Evolutionary conservation across 352 stramenopile genomes (phyloP).

Genomic region (Globisporangium viniferum): DNA sequence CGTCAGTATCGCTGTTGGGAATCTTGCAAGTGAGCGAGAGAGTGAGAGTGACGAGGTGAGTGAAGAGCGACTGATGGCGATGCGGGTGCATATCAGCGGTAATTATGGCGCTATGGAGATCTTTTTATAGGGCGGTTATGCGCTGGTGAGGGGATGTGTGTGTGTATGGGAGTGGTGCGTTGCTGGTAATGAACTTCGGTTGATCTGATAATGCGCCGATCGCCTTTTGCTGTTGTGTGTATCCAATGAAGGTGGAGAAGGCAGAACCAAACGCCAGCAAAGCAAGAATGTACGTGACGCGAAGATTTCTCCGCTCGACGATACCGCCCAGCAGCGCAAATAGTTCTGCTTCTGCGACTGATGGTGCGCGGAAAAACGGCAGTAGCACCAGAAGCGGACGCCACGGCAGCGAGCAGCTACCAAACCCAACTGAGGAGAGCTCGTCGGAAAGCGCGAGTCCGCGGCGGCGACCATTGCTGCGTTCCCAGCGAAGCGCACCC

Average conservation of each 20-base stretch:
- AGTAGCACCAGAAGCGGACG: neutral
- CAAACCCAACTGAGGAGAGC: neutral
- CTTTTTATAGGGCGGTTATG: conserved; percentile 22
- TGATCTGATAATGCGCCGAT: neutral
- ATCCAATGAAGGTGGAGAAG: neutral
- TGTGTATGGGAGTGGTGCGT: neutral
- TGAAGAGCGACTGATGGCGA: neutral
- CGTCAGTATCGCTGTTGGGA: neutral
- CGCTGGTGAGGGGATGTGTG: neutral
- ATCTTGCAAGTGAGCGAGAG: neutral
- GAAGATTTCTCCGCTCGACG: conserved; percentile 57
- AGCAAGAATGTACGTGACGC: conserved; percentile 56
- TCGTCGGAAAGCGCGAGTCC: conserved; percentile 3
- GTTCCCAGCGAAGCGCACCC: neutral
- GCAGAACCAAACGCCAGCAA: neutral
- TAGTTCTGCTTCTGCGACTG: neutral
- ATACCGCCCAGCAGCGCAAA: conserved; percentile 17
- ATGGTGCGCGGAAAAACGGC: neutral
- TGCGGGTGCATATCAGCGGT: neutral
- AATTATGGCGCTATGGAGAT: neutral
- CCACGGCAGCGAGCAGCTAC: neutral
- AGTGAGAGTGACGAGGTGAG: neutral
- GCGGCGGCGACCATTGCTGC: conserved; percentile 2
- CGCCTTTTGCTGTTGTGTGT: neutral
- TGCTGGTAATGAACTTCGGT: too few species aligned